Evolutionary conservation across 257 asterid species (phyloP), one percentile per base, ranked within the genome.

Genomic region (Scutellaria baicalensis): DNA sequence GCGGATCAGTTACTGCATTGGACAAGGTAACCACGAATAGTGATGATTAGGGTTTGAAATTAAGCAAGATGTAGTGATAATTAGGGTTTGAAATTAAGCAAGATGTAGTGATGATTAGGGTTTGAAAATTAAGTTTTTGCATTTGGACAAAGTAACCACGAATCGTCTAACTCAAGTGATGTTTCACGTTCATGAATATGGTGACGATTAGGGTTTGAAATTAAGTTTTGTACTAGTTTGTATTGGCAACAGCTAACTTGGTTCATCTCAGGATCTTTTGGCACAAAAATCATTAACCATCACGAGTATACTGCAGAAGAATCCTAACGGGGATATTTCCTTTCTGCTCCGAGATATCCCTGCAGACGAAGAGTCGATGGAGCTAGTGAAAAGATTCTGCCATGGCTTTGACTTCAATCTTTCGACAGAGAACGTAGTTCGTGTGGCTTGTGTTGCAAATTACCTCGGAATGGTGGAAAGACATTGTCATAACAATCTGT

Each of bases 371-470:
- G 95, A 84, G 38, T 77, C 91, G 0, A 71, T 93, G 54, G 97
- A 91, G 81, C 81, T 85, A 4, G 82, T 91, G 0, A 88, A 80
- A n/a, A 82, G 89, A 68, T 93, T 91, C 84, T 93, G 97, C 74
- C 89, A 89, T 49, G 97, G 97, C 47, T 89, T 35, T 16, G 82
- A 82, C 3, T 36, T 86, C 70, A 64, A 54, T 42, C 76, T 93
- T 4, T 76, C 91, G 1, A 39, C 88, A 1, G 87, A 89, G 48
- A 91, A 93, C 69, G 84, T 81, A 0, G 71, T 87, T 11, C 85
- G 76, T 2, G 83, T 93, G 0, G 80, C 86, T 12, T 84, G 92
- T 49, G 69, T 86, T 0, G 89, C 99, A 14, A 70, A 89, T 31
- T 79, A 84, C 80, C 93, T 93, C 0, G 95, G 81, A 8, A 93